These are phyloP conservation scores for Otatea glauca DNA, from an alignment of 176 grass and related monocot genomes.

Conservation along the genomic window DNA sequence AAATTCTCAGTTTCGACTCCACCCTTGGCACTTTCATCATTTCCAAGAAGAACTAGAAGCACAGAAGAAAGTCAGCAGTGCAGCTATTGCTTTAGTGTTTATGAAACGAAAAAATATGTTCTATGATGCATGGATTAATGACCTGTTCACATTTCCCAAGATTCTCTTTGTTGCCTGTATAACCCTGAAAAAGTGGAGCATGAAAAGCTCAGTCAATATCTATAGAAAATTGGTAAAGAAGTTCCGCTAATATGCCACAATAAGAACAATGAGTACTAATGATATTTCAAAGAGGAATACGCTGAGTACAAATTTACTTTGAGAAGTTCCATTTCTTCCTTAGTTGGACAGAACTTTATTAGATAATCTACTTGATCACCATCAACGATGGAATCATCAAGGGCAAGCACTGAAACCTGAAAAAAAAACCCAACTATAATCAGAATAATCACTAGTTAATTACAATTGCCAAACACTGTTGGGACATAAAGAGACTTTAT, in stretches of 20 bases:
- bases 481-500: constrained; percentile 2
- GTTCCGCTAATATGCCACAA: neutral
- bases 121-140: constrained; percentile 25
- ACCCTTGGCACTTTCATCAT: constrained; percentile 98
- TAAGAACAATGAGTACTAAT: constrained; percentile 24
- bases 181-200: constrained; percentile 60
- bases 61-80: constrained; percentile 39
- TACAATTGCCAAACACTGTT: constrained; percentile 8
- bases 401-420: constrained; percentile 73
- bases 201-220: neutral
- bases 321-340: constrained; percentile 88
- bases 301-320: constrained; percentile 60
- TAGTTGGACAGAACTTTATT: constrained; percentile 96
- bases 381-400: constrained; percentile 86
- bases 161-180: constrained; percentile 68
- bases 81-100: constrained; percentile 13
- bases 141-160: constrained; percentile 99
- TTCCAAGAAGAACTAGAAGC: constrained; percentile 82
- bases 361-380: constrained; percentile 88
- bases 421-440: constrained; percentile 41
- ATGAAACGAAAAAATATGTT: constrained; percentile 34
- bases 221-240: constrained; percentile 10
- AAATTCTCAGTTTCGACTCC: constrained; percentile 85
- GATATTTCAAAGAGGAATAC: constrained; percentile 43
- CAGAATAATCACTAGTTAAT: constrained; percentile 13